These are phyloP conservation scores for Hysterangium stoloniferum DNA, from an alignment of 768 basidiomycete genomes.

Conservation along the genomic window DNA sequence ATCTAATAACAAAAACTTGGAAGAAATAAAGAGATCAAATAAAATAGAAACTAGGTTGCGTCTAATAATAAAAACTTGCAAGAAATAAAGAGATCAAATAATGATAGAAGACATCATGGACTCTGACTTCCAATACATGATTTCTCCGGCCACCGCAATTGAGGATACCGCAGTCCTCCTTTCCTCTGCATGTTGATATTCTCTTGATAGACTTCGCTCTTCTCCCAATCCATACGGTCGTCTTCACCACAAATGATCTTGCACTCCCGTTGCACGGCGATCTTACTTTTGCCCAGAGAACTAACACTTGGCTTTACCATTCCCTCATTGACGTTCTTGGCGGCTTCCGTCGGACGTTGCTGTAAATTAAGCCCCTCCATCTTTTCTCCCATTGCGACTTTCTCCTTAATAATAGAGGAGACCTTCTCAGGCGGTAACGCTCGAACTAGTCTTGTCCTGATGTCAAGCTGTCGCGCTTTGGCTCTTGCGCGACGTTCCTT, in stretches of 20 bases:
- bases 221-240: background rate
- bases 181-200: background rate
- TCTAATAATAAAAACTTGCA: too few species aligned
- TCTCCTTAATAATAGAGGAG: background rate
- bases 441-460: conserved; percentile 4
- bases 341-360: background rate
- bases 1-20: too few species aligned
- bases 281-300: too few species aligned
- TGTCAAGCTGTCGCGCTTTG: background rate
- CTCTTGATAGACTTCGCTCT: background rate
- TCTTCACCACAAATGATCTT: background rate
- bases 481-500: conserved; percentile 5
- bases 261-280: too few species aligned
- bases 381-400: background rate
- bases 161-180: background rate
- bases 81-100: too few species aligned
- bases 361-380: background rate
- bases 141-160: conserved; percentile 1
- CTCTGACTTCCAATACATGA: conserved; percentile 1
- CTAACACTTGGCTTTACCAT: too few species aligned
- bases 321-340: too few species aligned
- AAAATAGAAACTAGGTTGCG: too few species aligned
- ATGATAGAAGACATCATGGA: background rate
- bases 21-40: too few species aligned
- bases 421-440: conserved; percentile 2